Evolutionary conservation across 2,329 filamentous ascomycete species (phyloP), one percentile per base, ranked within the genome.

Genomic region (Colletotrichum noveboracense): DNA sequence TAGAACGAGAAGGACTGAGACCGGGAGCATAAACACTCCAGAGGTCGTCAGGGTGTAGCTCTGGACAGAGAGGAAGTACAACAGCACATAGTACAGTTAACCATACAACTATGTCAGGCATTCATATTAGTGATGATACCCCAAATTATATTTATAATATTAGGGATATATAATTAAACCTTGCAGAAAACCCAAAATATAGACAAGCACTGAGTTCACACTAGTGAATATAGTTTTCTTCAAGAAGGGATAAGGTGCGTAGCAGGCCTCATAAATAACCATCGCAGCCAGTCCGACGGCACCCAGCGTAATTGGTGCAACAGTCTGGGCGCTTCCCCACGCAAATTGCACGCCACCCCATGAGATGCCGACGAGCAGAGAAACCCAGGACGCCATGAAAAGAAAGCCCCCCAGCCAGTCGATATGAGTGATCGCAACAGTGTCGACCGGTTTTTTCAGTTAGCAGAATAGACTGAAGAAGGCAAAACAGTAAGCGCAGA

Each of bases 401-500:
- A 60, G 36, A 21, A 52, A 21, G 21, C 66, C 64, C 4, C 71
- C 38, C 4, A 66, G 18, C 71, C 38, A 77, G 58, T 77, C 56
- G 2, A 77, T 55, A 4, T 16, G 0, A 5, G 60, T 16, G 3
- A 4, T 5, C 5, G 24, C 36, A 24, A 24, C 4, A 6, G 26
- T 18, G 2, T 24, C 16, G 5, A 48, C 21, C n/a, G 32, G 32
- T 1, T 34, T 52, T 5, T 48, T 36, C 7, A 48, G 24, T 34
- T 24, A 48, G 10, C 24, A 55, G 14, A 48, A 14, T 8, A 61
- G 18, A 61, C 21, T 9, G 5, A 88, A 79, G 6, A 85, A 81
- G 26, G 85, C 76, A 32, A 32, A 8, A 32, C 30, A 32, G 30
- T 32, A 32, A 38, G 79, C 84, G 74, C 86, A 84, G 76, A 87